phyloP scores from a whole-genome alignment of 2,329 filamentous ascomycete species.

The Phaeomoniella chlamydospora region DNA sequence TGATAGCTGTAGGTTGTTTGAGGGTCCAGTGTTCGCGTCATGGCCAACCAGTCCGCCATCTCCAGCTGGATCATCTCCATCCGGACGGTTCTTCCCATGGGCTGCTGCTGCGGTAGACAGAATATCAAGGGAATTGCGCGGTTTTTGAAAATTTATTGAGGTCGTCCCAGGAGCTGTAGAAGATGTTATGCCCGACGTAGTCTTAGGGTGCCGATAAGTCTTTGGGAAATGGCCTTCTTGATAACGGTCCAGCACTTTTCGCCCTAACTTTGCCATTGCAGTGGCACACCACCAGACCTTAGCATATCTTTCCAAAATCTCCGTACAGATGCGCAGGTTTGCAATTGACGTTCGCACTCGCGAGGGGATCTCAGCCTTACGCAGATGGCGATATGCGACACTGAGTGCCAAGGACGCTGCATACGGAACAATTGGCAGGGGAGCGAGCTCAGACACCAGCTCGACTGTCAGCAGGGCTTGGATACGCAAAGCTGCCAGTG shows the following conservation, averaged over 20 bases:
- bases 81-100: neutral
- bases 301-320: slow-evolving; percentile 18
- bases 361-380: slow-evolving; percentile 31
- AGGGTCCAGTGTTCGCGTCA: too few species aligned
- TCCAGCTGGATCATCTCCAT: neutral
- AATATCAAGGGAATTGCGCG: slow-evolving; percentile 2
- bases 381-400: slow-evolving; percentile 42
- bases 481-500: slow-evolving; percentile 40
- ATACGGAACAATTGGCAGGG: slow-evolving; percentile 41
- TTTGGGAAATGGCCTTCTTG: slow-evolving; percentile 4
- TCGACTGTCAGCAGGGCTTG: slow-evolving; percentile 35
- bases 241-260: slow-evolving; percentile 18
- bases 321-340: slow-evolving; percentile 15
- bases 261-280: slow-evolving; percentile 24
- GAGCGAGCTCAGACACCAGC: slow-evolving; percentile 29
- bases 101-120: slow-evolving; percentile 11
- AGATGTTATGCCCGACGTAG: neutral
- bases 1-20: neutral
- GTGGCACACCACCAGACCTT: slow-evolving; percentile 24
- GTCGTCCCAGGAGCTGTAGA: neutral
- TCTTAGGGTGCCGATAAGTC: neutral
- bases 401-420: slow-evolving; percentile 39
- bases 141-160: neutral
- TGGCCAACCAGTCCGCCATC: too few species aligned
- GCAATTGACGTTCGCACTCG: slow-evolving; percentile 20